Conservation (phyloP, 129 eudicot genomes). For the Deinandra increscens region DNA sequence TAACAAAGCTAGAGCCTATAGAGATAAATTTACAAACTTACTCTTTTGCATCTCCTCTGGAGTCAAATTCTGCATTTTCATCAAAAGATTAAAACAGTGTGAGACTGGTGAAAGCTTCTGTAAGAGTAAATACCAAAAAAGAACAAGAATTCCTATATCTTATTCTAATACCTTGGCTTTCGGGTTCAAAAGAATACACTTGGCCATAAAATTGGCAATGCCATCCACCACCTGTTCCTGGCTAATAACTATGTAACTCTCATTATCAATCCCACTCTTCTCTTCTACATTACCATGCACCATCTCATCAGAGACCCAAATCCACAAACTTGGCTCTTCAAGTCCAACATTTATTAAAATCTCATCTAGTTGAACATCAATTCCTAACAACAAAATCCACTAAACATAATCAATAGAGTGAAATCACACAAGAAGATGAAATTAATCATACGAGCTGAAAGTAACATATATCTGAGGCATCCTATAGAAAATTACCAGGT, state of each 20-base stretch:
- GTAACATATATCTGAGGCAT: constrained; percentile 44
- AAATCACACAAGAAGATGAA: no score
- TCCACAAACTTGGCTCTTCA: constrained; percentile 95
- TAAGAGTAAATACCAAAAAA: no score
- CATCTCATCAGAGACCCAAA: constrained; percentile 84
- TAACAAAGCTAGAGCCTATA: not conserved
- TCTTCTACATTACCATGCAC: constrained; percentile 63
- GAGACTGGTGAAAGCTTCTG: not conserved
- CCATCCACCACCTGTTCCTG: constrained; percentile 89
- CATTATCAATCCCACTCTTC: constrained; percentile 70
- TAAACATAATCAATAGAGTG: no score
- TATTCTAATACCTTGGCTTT: constrained; percentile 61
- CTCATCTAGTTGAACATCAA: constrained; percentile 61
- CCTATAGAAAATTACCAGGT: constrained; percentile 39
- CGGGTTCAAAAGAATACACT: constrained; percentile 69
- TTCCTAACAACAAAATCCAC: constrained; percentile 43
- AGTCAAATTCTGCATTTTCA: constrained; percentile 60
- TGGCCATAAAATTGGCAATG: constrained; percentile 84
- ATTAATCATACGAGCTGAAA: no score
- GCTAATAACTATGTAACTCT: constrained; percentile 67
- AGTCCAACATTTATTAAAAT: constrained; percentile 54
- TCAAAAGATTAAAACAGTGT: not conserved
- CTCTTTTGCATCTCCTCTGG: constrained; percentile 84
- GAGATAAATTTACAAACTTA: constrained; percentile 29
- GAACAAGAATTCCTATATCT: not conserved